phyloP scores from a whole-genome alignment of 306 rosid genomes.

The Inga leiocalycina region DNA sequence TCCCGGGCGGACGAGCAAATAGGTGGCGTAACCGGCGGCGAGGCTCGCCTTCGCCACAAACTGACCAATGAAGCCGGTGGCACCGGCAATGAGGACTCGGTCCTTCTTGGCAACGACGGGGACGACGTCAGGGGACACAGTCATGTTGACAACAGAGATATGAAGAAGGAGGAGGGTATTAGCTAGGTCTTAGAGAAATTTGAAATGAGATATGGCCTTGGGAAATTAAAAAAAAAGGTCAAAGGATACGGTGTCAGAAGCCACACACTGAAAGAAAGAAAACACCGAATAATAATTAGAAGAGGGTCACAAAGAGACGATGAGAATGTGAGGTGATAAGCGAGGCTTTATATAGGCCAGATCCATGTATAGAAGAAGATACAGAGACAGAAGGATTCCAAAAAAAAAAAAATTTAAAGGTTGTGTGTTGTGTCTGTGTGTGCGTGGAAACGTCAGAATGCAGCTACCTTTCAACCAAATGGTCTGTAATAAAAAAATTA shows the following conservation, averaged over 20 bases:
- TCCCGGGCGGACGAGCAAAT: constrained; percentile 47
- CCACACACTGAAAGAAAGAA: no score
- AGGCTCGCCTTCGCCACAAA: constrained; percentile 66
- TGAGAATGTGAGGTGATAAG: background rate
- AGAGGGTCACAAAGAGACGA: background rate
- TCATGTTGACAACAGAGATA: background rate
- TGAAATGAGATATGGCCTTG: background rate
- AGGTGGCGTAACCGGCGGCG: constrained; percentile 43
- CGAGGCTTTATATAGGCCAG: background rate
- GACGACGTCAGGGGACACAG: background rate
- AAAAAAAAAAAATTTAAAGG: background rate
- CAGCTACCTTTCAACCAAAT: background rate
- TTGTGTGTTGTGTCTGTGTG: background rate
- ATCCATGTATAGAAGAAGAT: background rate
- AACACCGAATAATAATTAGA: background rate
- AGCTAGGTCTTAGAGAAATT: no score
- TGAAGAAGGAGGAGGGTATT: background rate
- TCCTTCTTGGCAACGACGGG: background rate
- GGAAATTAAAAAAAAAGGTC: background rate
- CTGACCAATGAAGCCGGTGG: constrained; percentile 70
- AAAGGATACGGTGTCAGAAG: background rate
- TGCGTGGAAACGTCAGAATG: background rate
- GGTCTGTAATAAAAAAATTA: no score
- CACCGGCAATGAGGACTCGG: constrained; percentile 56
- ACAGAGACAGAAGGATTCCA: background rate